These are phyloP conservation scores for Plasmodium knowlesi DNA, from an alignment of 169 alveolate species.

Conservation along the genomic window DNA sequence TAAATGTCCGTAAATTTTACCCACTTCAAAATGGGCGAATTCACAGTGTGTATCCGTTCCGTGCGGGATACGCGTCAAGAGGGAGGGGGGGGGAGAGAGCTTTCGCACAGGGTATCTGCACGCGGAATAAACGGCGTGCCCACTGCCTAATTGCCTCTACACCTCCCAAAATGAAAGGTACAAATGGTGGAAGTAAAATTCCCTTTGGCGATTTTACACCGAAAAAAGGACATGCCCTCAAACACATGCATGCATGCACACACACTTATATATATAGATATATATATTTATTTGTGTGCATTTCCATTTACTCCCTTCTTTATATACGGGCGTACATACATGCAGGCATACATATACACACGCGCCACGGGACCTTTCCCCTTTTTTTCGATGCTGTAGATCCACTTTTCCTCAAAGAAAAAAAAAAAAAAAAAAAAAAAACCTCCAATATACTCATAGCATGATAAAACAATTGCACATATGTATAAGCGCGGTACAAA, in stretches of 20 bases:
- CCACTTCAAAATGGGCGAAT: background rate
- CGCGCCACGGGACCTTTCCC: background rate
- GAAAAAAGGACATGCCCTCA: background rate
- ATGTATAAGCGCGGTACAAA: background rate
- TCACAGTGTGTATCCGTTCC: background rate
- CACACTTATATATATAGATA: background rate
- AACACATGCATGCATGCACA: background rate
- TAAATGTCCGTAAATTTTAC: background rate
- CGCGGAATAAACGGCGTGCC: background rate
- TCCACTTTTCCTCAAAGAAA: conserved; percentile 4
- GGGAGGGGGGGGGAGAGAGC: background rate
- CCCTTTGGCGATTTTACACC: background rate
- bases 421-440: background rate
- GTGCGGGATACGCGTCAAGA: background rate
- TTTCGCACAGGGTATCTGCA: background rate
- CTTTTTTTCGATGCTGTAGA: conserved; percentile 5
- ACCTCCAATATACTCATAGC: background rate
- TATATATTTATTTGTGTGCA: no score
- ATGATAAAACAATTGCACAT: background rate
- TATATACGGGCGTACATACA: background rate
- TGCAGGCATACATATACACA: background rate
- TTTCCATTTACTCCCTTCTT: no score
- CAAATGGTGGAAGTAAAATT: background rate
- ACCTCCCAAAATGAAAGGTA: background rate
- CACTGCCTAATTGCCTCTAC: background rate